Base-by-base conservation (phyloP, 2,329 filamentous ascomycete genomes). In the Fusarium redolens region DNA sequence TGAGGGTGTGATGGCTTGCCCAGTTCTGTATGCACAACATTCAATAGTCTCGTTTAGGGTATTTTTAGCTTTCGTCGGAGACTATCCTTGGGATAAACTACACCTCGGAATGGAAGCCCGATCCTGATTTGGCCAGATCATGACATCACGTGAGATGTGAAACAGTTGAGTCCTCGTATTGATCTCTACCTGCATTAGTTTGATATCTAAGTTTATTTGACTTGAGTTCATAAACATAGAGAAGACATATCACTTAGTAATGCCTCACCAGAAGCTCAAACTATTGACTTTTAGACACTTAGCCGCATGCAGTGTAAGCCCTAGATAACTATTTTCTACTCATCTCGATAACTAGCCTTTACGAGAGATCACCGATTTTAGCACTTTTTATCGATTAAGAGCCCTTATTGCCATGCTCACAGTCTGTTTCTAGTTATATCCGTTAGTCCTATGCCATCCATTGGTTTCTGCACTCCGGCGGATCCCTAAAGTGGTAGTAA, bases 21-120 rank as follows among this genome's bases (percentile, higher is more conserved):
- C 17, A 48, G 22, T 51, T 30, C 33, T 22, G 17, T 15, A n/a
- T 20, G 45, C 38, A 65, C 51, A 40, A n/a, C 61, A 51, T 65
- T 40, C 33, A 50, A 59, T 65, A 59, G 33, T 59, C 25, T 35
- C n/a, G n/a, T 35, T 59, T 45, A 11, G n/a, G 20, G 38, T 65
- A 65, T 67, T 66, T 59, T 67, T 67, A 45, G 44, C 43, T 43
- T 28, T 14, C 3, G 20, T 41, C 43, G n/a, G 33, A 43, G 44
- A 51, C 43, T 65, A 57, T 43, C n/a, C 12, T 18, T 14, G 10
- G 4, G 30, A 35, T 13, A 13, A 25, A 4, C 8, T 17, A 30
- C 18, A n/a, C 38, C n/a, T 50, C 3, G 15, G 50, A 33, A 28
- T 37, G 43, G 63, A 30, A 43, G 14, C 38, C 8, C 2, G 7